A percentile compares a stretch with the other conserved stretches of the same genome.
These are phyloP conservation scores for Lanmaoa pseudosensibilis DNA, from an alignment of 768 basidiomycete genomes.

Conservation along the genomic window DNA sequence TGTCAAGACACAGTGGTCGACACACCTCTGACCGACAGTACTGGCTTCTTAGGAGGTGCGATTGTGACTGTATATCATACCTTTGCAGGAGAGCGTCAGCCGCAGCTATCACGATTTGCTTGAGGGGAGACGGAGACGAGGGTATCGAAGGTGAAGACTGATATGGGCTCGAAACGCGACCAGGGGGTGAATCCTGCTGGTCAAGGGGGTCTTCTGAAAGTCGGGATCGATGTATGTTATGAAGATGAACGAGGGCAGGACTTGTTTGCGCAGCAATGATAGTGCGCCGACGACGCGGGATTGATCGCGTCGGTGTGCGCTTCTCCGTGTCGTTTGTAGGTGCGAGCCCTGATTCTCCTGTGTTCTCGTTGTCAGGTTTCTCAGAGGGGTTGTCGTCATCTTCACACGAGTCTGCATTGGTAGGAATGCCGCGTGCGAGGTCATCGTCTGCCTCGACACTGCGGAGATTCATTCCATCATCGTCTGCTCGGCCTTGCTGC, in stretches of 20 bases:
- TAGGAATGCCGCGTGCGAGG: constrained; percentile 29
- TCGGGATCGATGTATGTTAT: constrained; percentile 49
- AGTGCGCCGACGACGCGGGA: constrained; percentile 44
- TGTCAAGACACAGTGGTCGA: constrained; percentile 4
- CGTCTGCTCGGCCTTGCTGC: constrained; percentile 82
- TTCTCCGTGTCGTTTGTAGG: constrained; percentile 16
- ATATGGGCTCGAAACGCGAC: constrained; percentile 46
- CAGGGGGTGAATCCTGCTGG: constrained; percentile 52
- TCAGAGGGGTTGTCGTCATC: constrained; percentile 47
- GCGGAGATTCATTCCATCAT: constrained; percentile 50
- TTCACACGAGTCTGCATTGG: constrained; percentile 26
- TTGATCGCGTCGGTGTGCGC: constrained; percentile 10
- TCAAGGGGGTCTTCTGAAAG: constrained; percentile 75
- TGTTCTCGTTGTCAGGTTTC: constrained; percentile 35
- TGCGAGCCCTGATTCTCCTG: constrained; percentile 13
- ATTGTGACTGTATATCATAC: constrained; percentile 68
- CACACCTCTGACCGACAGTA: constrained; percentile 85
- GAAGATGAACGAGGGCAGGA: constrained; percentile 66
- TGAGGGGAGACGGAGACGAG: constrained; percentile 44
- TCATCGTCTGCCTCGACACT: constrained; percentile 50
- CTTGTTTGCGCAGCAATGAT: constrained; percentile 69
- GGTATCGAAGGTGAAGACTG: constrained; percentile 74
- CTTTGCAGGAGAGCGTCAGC: constrained; percentile 61
- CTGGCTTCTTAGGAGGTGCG: constrained; percentile 76
- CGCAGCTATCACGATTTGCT: constrained; percentile 43